These are phyloP conservation scores for Macrophomina tecta DNA, from an alignment of 2,329 filamentous ascomycete genomes.

Conservation along the genomic window DNA sequence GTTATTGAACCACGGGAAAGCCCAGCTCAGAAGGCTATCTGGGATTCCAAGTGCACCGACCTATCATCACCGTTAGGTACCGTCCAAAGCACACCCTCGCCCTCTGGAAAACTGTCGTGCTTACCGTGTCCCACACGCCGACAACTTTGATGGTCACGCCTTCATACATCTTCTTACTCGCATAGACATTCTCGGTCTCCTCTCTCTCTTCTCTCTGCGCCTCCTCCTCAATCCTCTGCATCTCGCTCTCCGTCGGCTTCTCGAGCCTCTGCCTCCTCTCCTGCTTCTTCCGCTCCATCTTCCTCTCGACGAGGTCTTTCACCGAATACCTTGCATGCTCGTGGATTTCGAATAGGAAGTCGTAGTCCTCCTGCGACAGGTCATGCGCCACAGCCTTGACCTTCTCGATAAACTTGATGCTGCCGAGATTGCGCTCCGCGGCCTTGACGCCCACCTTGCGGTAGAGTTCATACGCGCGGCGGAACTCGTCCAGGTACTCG, in stretches of 20 bases:
- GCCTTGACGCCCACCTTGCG: conserved; percentile 31
- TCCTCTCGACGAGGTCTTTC: too few relatives aligned
- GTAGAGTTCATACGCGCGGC: conserved; percentile 40
- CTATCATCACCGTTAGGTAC: conserved; percentile 33
- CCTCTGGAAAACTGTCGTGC: conserved; percentile 28
- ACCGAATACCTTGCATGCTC: background rate
- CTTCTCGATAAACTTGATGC: conserved; percentile 1
- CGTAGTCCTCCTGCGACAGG: background rate
- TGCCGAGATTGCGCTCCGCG: background rate
- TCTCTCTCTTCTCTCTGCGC: background rate
- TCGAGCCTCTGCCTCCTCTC: background rate
- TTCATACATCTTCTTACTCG: background rate
- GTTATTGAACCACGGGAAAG: conserved; percentile 24
- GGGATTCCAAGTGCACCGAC: conserved; percentile 8
- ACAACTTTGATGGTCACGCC: conserved; percentile 49
- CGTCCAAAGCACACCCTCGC: conserved; percentile 27
- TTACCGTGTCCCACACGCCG: conserved; percentile 58
- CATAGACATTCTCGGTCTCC: background rate
- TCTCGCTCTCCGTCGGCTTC: too few relatives aligned
- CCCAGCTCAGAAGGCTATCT: background rate
- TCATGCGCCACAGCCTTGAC: background rate
- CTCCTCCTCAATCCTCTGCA: too few relatives aligned
- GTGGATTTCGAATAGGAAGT: background rate
- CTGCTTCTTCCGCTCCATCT: background rate
- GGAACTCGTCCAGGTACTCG: conserved; percentile 54